Conservation (phyloP, 148 eudicot species). For the Vaccinium darrowii region DNA sequence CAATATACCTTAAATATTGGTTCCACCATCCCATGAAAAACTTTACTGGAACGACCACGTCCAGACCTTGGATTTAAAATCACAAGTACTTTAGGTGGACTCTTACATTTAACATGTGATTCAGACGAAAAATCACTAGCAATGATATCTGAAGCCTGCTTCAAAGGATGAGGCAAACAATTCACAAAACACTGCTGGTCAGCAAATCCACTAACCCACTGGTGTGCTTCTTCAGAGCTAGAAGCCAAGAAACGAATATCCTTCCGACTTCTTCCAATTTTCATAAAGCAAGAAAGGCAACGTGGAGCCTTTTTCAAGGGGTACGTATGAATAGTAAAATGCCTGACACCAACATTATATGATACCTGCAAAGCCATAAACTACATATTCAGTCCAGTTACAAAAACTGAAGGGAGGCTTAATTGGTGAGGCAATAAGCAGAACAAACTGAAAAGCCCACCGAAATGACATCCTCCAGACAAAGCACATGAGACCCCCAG, state of each 20-base stretch:
- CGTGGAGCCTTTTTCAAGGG: constrained; percentile 54
- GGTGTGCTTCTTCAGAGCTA: constrained; percentile 79
- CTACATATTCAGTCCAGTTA: constrained; percentile 4
- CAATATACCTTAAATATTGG: constrained; percentile 89
- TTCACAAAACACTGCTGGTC: constrained; percentile 95
- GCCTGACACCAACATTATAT: constrained; percentile 70
- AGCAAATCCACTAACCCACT: constrained; percentile 92
- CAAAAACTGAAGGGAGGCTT: not conserved
- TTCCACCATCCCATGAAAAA: constrained; percentile 77
- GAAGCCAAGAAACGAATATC: constrained; percentile 87
- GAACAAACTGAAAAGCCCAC: constrained; percentile 42
- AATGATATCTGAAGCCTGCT: constrained; percentile 60
- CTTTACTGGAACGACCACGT: constrained; percentile 92
- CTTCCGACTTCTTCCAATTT: constrained; percentile 65
- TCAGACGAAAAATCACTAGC: constrained; percentile 66
- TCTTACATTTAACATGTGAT: constrained; percentile 70
- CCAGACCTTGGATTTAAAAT: constrained; percentile 96
- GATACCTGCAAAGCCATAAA: constrained; percentile 59
- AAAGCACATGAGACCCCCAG: constrained; percentile 76
- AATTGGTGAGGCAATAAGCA: constrained; percentile 12
- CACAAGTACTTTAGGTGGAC: constrained; percentile 85
- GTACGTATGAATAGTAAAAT: constrained; percentile 86
- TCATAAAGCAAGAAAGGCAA: constrained; percentile 60
- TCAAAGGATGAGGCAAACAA: constrained; percentile 88
- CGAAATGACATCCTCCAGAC: constrained; percentile 88